Percentiles rank a stretch among this genome's conserved stretches.
Conservation (phyloP, 176 grass and related monocot genomes). For the Guadua angustifolia region DNA sequence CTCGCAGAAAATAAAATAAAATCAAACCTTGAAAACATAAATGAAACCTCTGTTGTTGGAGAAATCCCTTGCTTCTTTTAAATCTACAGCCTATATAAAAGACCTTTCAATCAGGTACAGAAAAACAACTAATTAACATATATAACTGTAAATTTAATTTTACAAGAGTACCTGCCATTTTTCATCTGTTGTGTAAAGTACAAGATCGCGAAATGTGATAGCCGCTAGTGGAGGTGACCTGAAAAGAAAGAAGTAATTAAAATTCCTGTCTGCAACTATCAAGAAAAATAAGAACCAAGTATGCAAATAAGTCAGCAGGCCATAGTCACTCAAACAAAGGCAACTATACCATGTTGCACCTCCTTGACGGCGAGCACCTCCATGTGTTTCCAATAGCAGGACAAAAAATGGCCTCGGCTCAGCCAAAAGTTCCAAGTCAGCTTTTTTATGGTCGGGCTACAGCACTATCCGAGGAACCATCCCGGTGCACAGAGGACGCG, state of each 20-base stretch:
- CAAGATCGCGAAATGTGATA: constrained; percentile 88
- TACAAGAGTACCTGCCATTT: constrained; percentile 87
- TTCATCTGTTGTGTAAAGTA: constrained; percentile 97
- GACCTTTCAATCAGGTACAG: constrained; percentile 35
- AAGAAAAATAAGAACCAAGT: constrained; percentile 22
- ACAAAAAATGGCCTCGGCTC: no score
- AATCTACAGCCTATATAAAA: constrained; percentile 79
- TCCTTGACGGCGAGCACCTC: constrained; percentile 63
- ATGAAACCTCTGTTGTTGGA: constrained; percentile 92
- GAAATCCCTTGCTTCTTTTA: constrained; percentile 99
- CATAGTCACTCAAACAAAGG: constrained; percentile 25
- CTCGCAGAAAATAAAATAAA: constrained; percentile 28
- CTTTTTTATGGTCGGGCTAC: no score
- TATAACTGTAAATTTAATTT: constrained; percentile 30
- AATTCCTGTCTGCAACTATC: not conserved
- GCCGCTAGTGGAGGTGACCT: constrained; percentile 94
- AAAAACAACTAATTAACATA: constrained; percentile 19
- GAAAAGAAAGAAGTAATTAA: constrained; percentile 32
- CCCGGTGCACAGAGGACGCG: no score
- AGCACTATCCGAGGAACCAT: no score
- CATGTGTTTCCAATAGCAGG: constrained; percentile 91
- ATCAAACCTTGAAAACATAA: constrained; percentile 97
- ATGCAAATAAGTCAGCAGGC: constrained; percentile 13
- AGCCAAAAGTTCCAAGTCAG: no score
- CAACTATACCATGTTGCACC: constrained; percentile 82